Evolutionary conservation across 2,329 filamentous ascomycete species (phyloP), one percentile per base, ranked within the genome.

Genomic region (Fusarium oligoseptatum): DNA sequence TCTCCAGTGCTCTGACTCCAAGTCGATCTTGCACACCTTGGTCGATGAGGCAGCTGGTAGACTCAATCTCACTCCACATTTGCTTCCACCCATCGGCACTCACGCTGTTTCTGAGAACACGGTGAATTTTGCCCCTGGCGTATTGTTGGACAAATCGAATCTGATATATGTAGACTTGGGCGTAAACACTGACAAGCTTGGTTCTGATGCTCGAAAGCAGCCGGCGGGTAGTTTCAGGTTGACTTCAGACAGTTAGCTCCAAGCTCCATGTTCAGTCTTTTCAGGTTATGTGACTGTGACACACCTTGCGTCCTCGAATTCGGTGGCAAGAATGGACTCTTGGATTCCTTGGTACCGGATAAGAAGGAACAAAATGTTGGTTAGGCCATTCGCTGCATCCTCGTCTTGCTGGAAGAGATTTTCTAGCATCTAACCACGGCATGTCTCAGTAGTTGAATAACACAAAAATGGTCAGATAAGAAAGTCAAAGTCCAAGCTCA

Each of bases 121-220:
- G 67, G 3, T 39, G 50, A 2, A 39, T 10, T 15, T 55, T 60
- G 1, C 20, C 27, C 8, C 52, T 62, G 1, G 34, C 32, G 8
- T 63, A 70, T 17, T 70, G 67, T 1, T 67, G 48, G 3, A 67
- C 29, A 22, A 67, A 70, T 4, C 64, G 50, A 11, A 61, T 57
- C 12, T 67, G 22, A 12, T 70, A 70, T 1, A 63, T n/a, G 22
- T 67, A 70, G 1, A 66, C 22, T 29, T 50, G 50, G 2, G 57
- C 34, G n/a, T 70, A 67, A 14, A 70, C 7, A 10, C 39, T 50
- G n/a, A 70, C 34, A n/a, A 70, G 57, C 5, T 67, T 61, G 4
- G 52, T 39, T 29, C 29, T 63, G 24, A 67, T 48, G n/a, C 27
- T 22, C 14, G 15, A 60, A 22, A 55, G 45, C 8, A 43, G 41